Evolutionary conservation across 2,329 filamentous ascomycete species (phyloP), one percentile per base, ranked within the genome.

Genomic region (Elsinoe australis): DNA sequence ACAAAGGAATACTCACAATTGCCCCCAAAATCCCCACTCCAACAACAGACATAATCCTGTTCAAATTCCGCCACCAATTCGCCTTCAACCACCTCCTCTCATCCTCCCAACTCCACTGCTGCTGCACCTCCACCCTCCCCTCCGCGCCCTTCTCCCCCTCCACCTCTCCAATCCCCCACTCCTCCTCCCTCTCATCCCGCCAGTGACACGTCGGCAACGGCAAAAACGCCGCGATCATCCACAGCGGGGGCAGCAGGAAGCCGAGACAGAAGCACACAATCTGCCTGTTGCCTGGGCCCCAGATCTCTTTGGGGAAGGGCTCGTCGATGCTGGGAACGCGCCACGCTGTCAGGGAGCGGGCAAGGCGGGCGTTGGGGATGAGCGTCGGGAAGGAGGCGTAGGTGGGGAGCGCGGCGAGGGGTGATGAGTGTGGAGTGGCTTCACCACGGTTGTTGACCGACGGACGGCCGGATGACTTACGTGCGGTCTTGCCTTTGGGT

Each of bases 1-100:
- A 14, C 29, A 32, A n/a, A 14, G 15, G 5, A 10, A 36, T 36
- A 60, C 61, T 60, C 45, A 65, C 62, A 19, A 65, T 58, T 38
- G 61, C 63, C 17, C 47, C 64, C 47, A 66, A 58, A 12, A 65
- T 54, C 9, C 54, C 52, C 21, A 66, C 44, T 3, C 64, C 64
- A 45, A 66, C 55, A 12, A 65, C 51, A 51, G 60, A 61, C 64
- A 66, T 66, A 18, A 65, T 54, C 18, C 64, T 57, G 53, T 66
- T 66, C 46, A 65, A 51, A 36, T 55, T 58, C 45, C 63, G 53
- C 63, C 63, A 66, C 63, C 63, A 66, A 33, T 54, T 56, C 3
- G 61, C 63, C 51, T 65, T 65, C 21, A 58, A 32, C 42, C 55
- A 65, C 12, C 45, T 44, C 42, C 55, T 54, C 55, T 64, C 62